Conservation (phyloP, 495 filamentous ascomycete species). For the Aspergillus sclerotiicarbonarius region DNA sequence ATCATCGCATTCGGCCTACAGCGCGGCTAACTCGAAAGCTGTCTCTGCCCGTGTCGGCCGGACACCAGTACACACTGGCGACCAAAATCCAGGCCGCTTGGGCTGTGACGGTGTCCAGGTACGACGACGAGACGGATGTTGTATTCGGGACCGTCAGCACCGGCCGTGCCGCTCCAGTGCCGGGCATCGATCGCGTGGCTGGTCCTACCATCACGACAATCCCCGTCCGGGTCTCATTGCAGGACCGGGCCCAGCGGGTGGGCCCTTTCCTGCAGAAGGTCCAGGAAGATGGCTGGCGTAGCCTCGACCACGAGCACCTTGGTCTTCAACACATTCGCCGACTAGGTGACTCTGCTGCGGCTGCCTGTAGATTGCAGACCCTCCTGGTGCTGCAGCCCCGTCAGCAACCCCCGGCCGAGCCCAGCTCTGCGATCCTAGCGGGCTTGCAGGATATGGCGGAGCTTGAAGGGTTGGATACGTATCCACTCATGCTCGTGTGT, state of each 20-base stretch:
- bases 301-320: slow-evolving; percentile 38
- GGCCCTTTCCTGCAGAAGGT: not conserved
- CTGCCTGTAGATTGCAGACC: slow-evolving; percentile 5
- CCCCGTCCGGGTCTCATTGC: not conserved
- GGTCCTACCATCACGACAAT: not conserved
- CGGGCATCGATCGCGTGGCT: not conserved
- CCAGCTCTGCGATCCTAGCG: too few species aligned
- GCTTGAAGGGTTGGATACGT: too few species aligned
- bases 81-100: not conserved
- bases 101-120: too few species aligned
- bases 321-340: slow-evolving; percentile 52
- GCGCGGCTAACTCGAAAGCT: too few species aligned
- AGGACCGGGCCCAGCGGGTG: not conserved
- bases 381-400: slow-evolving; percentile 12
- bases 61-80: not conserved
- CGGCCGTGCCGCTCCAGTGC: not conserved
- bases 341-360: slow-evolving; percentile 40
- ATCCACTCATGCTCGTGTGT: too few species aligned
- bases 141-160: not conserved
- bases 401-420: too few species aligned
- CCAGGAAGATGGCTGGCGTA: slow-evolving; percentile 22
- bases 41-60: too few species aligned
- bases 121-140: too few species aligned
- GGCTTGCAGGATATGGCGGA: too few species aligned
- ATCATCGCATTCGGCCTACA: not conserved